A percentile compares a stretch with the other conserved stretches of the same genome.
These are phyloP conservation scores for Volvariella volvacea DNA, from an alignment of 1,284 basidiomycete species.

Conservation along the genomic window DNA sequence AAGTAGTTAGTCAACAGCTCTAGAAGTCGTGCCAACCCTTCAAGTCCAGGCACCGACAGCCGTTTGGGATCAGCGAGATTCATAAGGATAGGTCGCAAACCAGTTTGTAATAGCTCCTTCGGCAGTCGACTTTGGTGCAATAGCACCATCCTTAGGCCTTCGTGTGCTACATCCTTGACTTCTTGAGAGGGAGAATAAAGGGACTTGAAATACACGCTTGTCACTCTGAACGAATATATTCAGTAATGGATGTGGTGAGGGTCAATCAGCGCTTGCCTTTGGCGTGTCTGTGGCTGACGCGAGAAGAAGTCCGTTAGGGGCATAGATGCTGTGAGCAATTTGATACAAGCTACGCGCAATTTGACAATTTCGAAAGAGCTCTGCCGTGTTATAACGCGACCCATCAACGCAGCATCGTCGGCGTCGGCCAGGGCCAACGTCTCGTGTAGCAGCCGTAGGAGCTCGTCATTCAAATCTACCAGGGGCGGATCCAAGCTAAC, in stretches of 20 bases:
- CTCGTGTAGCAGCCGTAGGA: constrained; percentile 90
- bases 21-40: constrained; percentile 92
- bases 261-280: constrained; percentile 49
- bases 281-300: constrained; percentile 76
- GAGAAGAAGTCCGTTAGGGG: constrained; percentile 89
- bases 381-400: constrained; percentile 73
- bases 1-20: constrained; percentile 98
- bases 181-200: constrained; percentile 92
- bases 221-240: constrained; percentile 53
- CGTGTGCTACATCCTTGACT: constrained; percentile 94
- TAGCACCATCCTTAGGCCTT: constrained; percentile 87
- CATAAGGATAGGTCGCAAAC: constrained; percentile 94
- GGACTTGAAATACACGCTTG: constrained; percentile 97
- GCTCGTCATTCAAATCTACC: constrained; percentile 87
- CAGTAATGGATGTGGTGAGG: background rate
- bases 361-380: constrained; percentile 81
- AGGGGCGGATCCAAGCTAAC: constrained; percentile 80
- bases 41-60: constrained; percentile 89
- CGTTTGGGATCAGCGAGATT: constrained; percentile 96
- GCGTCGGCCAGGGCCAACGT: constrained; percentile 94
- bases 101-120: constrained; percentile 93
- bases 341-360: constrained; percentile 93
- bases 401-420: constrained; percentile 81
- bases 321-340: constrained; percentile 91
- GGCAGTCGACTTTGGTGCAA: constrained; percentile 89